Evolutionary conservation across 768 basidiomycete species (phyloP), one percentile per base, ranked within the genome.

Genomic region (Russula emetica): DNA sequence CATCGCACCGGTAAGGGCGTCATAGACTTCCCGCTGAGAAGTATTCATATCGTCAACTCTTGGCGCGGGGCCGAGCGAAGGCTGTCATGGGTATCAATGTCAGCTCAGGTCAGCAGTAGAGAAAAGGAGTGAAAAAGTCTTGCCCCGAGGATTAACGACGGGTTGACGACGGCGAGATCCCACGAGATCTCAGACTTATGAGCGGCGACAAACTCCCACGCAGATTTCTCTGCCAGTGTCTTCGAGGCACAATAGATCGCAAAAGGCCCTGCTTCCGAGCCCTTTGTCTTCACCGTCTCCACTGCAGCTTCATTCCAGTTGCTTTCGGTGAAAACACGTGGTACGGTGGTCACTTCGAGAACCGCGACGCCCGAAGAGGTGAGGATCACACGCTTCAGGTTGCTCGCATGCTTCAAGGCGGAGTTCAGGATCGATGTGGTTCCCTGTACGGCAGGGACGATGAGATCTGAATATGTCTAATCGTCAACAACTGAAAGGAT

Each of bases 361-460:
- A 85, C 68, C 2, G 83, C 72, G 10, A 83, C 85, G 52, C 75
- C 73, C 1, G 86, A 87, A 0, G 83, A 83, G 0, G 85, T 85
- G 64, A 87, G 71, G 18, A 90, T 79, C 18, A 90, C 73, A 44
- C 89, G 82, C 72, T 85, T 82, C 66, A 90, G 74, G 8, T 66
- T 74, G 24, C 65, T 85, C 83, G 77, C 79, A 67, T 82, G 70
- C 71, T 83, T 85, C 60, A 81, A 71, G 10, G 83, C 80, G 50
- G 83, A 83, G 64, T 82, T 74, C 28, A 93, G 75, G 16, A 92
- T 77, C 7, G 83, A 78, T 1, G 82, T 69, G 0, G 90, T 92
- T 1, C 91, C 90, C 3, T 83, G 75, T 4, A 92, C 81, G 28
- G 91, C 91, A 6, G 92, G 91, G 20, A 72, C 73, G 66, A 90